Conservation (phyloP, 2,329 filamentous ascomycete genomes). For the Fusarium graminum region DNA sequence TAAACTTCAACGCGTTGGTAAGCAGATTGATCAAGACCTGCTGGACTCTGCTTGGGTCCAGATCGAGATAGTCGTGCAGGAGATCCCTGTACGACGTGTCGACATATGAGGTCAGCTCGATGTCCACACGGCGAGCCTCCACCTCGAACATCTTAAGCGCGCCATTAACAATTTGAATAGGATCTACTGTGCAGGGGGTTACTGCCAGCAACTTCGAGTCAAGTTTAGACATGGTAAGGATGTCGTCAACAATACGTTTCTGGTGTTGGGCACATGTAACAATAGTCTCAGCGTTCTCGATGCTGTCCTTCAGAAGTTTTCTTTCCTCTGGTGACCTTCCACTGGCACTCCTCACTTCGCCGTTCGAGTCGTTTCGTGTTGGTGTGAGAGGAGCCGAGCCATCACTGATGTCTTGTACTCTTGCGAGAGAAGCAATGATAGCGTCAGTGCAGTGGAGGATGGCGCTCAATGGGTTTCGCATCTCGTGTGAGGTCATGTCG, state of each 20-base stretch:
- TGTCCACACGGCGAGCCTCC: slow-evolving; percentile 77
- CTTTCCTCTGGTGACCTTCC: slow-evolving; percentile 53
- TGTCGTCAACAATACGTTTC: slow-evolving; percentile 82
- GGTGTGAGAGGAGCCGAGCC: slow-evolving; percentile 45
- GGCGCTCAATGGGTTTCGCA: slow-evolving; percentile 79
- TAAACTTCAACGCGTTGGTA: slow-evolving; percentile 87
- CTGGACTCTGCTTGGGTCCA: slow-evolving; percentile 80
- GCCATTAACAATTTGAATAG: slow-evolving; percentile 73
- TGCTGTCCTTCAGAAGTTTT: slow-evolving; percentile 68
- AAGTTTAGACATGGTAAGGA: slow-evolving; percentile 79
- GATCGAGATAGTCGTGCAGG: slow-evolving; percentile 72
- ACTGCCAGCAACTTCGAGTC: slow-evolving; percentile 81
- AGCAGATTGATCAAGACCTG: slow-evolving; percentile 85
- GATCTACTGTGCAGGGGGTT: slow-evolving; percentile 77
- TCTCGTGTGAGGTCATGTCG: slow-evolving; percentile 79
- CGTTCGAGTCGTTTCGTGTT: slow-evolving; percentile 28
- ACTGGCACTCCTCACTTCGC: slow-evolving; percentile 7
- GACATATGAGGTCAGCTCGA: slow-evolving; percentile 73
- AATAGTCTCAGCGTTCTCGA: slow-evolving; percentile 83
- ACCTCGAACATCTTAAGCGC: slow-evolving; percentile 84
- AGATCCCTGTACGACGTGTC: slow-evolving; percentile 71
- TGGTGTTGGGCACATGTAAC: slow-evolving; percentile 83
- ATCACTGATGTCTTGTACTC: slow-evolving; percentile 58
- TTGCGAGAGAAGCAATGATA: slow-evolving; percentile 66
- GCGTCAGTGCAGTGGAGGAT: slow-evolving; percentile 82